phyloP scores from a whole-genome alignment of 2,329 filamentous ascomycete species.

The Dothideomycetes sp. region DNA sequence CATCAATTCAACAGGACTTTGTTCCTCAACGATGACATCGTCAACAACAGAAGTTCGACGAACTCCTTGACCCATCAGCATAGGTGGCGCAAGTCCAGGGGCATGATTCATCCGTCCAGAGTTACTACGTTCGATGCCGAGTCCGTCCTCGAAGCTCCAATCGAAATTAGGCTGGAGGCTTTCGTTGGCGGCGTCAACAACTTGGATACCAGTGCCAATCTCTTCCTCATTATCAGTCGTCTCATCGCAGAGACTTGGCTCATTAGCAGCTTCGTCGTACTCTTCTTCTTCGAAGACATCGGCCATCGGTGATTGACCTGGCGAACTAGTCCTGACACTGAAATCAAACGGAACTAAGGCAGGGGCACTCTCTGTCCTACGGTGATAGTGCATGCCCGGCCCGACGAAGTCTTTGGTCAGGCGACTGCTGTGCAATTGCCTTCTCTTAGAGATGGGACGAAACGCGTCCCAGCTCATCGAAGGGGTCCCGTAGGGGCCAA shows the following conservation, averaged over 20 bases:
- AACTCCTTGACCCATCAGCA: neutral
- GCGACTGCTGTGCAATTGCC: constrained; percentile 68
- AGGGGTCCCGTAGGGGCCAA: constrained; percentile 85
- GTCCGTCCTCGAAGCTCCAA: constrained; percentile 34
- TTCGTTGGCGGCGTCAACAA: constrained; percentile 36
- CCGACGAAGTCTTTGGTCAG: constrained; percentile 60
- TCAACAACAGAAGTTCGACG: constrained; percentile 17
- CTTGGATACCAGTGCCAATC: constrained; percentile 35
- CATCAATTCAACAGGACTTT: constrained; percentile 35
- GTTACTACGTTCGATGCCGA: constrained; percentile 22
- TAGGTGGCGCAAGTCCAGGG: neutral
- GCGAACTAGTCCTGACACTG: constrained; percentile 19
- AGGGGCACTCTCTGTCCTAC: constrained; percentile 71
- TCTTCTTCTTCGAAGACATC: constrained; percentile 84
- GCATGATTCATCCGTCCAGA: neutral
- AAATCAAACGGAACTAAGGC: constrained; percentile 66
- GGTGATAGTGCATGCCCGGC: constrained; percentile 65
- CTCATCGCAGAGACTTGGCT: neutral
- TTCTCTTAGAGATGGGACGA: constrained; percentile 38
- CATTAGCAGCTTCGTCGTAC: constrained; percentile 37
- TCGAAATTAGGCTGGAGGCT: constrained; percentile 20
- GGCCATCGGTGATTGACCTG: constrained; percentile 58
- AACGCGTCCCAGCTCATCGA: constrained; percentile 57
- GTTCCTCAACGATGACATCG: constrained; percentile 28
- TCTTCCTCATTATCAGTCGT: constrained; percentile 8